Evolutionary conservation across 768 basidiomycete species (phyloP).

Genomic region (Phlebiopsis gigantea): DNA sequence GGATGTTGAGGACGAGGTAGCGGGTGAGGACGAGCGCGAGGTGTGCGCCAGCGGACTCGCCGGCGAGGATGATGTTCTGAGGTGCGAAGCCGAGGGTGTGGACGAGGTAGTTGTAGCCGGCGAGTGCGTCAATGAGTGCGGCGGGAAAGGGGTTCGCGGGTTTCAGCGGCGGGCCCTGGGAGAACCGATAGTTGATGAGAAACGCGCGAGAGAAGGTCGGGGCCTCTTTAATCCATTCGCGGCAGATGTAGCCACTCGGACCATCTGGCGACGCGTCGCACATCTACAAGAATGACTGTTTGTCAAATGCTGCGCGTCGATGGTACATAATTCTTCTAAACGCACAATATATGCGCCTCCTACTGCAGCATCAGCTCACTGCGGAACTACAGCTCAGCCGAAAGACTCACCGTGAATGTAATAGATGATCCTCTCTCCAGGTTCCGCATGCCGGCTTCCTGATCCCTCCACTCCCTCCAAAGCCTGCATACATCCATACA

Average conservation of each 20-base stretch:
- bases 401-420: constrained; percentile 15
- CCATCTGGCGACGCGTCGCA: neutral
- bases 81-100: constrained; percentile 34
- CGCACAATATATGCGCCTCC: neutral
- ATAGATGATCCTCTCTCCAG: constrained; percentile 14
- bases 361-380: neutral
- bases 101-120: constrained; percentile 47
- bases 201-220: constrained; percentile 22
- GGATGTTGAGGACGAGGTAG: constrained; percentile 27
- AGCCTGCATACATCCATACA: constrained; percentile 20
- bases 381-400: neutral
- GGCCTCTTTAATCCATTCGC: constrained; percentile 2
- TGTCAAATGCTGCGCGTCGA: neutral
- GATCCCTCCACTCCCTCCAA: neutral
- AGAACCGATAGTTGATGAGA: constrained; percentile 44
- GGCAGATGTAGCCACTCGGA: neutral
- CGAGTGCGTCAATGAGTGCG: constrained; percentile 44
- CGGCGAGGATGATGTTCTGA: constrained; percentile 38
- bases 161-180: constrained; percentile 22
- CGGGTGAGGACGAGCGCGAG: constrained; percentile 35
- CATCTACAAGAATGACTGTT: neutral
- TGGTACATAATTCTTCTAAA: neutral
- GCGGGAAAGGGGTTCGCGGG: constrained; percentile 43
- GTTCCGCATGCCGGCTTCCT: neutral
- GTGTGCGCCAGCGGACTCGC: constrained; percentile 53